Conservation (phyloP, 208 protist genomes). For the Tritrichomonas foetus region DNA sequence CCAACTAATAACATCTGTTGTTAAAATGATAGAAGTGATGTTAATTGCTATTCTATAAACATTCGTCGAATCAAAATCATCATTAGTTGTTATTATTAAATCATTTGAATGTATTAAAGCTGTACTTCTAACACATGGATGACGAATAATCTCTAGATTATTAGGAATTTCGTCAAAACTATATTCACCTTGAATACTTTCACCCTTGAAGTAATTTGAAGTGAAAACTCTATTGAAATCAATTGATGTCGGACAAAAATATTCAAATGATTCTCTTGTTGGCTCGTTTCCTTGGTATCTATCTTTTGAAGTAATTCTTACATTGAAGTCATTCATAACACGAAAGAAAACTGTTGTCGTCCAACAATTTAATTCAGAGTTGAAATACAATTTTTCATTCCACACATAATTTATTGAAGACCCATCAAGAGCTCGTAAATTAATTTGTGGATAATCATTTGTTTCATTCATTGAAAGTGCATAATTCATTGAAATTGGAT, state of each 20-base stretch:
- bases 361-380: not conserved
- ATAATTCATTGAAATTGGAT: not conserved
- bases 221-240: not conserved
- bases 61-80: not conserved
- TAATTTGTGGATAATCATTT: not conserved
- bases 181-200: not conserved
- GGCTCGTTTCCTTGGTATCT: not conserved
- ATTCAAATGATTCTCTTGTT: not conserved
- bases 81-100: not conserved
- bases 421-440: not conserved
- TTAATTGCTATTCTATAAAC: not conserved
- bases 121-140: not conserved
- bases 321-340: not conserved
- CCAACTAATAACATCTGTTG: not conserved
- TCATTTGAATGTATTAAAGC: not conserved
- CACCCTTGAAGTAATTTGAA: not conserved
- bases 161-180: not conserved
- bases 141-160: not conserved
- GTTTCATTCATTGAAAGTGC: not conserved
- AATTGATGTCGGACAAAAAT: not conserved
- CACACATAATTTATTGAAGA: not conserved
- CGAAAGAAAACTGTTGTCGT: not conserved
- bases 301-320: not conserved
- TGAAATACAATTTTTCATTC: not conserved
- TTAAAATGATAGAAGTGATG: not conserved